Percentiles rank a stretch among this genome's conserved stretches.
Evolutionary conservation across 2,329 filamentous ascomycete genomes (phyloP).

Genomic region (Cladosporium sp.): DNA sequence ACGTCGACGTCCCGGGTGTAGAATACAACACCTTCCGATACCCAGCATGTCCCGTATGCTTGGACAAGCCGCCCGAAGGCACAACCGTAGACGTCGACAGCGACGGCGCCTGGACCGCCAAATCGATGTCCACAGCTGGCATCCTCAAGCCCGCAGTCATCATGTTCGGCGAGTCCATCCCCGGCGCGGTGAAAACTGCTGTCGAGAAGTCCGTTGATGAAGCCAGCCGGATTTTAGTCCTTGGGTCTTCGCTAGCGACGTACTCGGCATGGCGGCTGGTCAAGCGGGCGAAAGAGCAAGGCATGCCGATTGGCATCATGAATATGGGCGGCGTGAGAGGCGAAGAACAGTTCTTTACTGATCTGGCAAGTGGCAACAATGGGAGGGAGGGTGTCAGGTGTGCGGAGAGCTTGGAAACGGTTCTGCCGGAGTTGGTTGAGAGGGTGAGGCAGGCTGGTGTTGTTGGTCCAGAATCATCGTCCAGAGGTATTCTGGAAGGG

Average conservation of each 20-base stretch:
- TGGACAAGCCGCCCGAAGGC: conserved; percentile 59
- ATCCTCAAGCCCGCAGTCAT: conserved; percentile 90
- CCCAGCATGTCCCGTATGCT: conserved; percentile 80
- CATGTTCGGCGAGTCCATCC: conserved; percentile 94
- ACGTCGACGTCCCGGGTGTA: conserved; percentile 84
- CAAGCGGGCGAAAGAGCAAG: conserved; percentile 76
- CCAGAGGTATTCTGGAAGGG: neutral
- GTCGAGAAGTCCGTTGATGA: conserved; percentile 80
- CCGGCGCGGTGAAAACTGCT: conserved; percentile 64
- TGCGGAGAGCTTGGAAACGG: conserved; percentile 42
- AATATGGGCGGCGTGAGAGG: conserved; percentile 84
- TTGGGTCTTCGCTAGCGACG: conserved; percentile 89
- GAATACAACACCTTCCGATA: conserved; percentile 90
- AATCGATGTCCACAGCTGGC: conserved; percentile 55
- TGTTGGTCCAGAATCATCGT: neutral
- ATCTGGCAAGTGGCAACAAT: conserved; percentile 49
- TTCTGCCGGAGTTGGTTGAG: conserved; percentile 39
- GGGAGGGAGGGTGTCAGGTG: conserved; percentile 42
- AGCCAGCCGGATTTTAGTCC: conserved; percentile 71
- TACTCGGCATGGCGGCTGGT: conserved; percentile 93
- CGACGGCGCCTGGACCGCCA: conserved; percentile 74
- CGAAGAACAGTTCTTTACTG: conserved; percentile 69
- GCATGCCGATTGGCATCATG: conserved; percentile 82
- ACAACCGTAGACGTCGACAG: conserved; percentile 69
- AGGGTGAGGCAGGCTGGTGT: conserved; percentile 22